Evolutionary conservation across 257 asterid genomes (phyloP).

Genomic region (Cynanchum wilfordii): DNA sequence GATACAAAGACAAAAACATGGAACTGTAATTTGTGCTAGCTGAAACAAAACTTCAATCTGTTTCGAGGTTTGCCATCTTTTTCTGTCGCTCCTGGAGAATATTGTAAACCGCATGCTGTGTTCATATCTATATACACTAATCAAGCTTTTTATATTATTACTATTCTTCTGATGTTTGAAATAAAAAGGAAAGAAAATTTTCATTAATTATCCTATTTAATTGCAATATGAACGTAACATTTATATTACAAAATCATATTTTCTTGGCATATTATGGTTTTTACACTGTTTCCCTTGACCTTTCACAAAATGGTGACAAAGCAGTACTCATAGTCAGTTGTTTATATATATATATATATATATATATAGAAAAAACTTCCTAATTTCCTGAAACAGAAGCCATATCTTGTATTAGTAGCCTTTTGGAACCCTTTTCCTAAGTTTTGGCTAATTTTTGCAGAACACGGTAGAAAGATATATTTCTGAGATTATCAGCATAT

Average conservation of each 20-base stretch:
- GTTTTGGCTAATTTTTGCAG: neutral
- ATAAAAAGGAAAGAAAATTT: neutral
- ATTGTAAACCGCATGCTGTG: neutral
- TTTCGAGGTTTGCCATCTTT: conserved; percentile 7
- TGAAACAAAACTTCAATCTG: neutral
- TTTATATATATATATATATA: too few relatives aligned
- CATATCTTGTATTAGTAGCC: too few relatives aligned
- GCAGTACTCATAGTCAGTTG: too few relatives aligned
- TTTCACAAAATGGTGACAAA: neutral
- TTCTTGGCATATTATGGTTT: neutral
- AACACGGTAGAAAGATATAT: neutral
- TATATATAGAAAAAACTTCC: too few relatives aligned
- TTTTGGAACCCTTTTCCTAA: too few relatives aligned
- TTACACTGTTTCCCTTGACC: neutral
- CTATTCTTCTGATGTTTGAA: too few relatives aligned
- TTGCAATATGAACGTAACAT: neutral
- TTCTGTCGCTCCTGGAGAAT: neutral
- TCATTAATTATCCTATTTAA: too few relatives aligned
- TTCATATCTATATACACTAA: neutral
- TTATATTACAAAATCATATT: neutral
- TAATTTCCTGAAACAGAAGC: too few relatives aligned
- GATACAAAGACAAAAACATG: neutral
- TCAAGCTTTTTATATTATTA: too few relatives aligned
- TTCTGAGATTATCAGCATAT: neutral
- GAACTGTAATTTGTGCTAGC: conserved; percentile 5